phyloP scores from a whole-genome alignment of 1,139 yeast genomes.

The Pneumocystis jirovecii region DNA sequence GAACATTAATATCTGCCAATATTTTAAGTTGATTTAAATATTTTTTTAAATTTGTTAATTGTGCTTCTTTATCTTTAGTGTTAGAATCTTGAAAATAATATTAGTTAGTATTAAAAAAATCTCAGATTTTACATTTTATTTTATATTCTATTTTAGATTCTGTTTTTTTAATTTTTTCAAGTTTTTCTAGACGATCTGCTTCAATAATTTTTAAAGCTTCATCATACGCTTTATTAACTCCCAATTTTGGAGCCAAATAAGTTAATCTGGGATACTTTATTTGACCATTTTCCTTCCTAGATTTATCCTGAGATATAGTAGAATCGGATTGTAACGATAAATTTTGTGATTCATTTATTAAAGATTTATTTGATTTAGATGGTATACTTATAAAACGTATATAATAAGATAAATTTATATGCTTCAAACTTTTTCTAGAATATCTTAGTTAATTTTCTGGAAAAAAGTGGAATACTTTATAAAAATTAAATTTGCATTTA shows the following conservation, averaged over 20 bases:
- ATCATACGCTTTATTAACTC: slow-evolving; percentile 14
- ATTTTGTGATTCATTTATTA: background rate
- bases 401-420: background rate
- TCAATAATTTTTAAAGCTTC: slow-evolving; percentile 14
- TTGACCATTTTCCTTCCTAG: background rate
- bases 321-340: background rate
- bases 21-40: slow-evolving; percentile 9
- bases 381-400: background rate
- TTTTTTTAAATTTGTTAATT: slow-evolving; percentile 5
- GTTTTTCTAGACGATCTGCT: slow-evolving; percentile 11
- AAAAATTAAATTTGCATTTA: background rate
- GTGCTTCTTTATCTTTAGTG: slow-evolving; percentile 6
- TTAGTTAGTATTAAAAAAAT: background rate
- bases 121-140: background rate
- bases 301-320: background rate
- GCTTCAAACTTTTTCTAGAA: background rate
- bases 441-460: background rate
- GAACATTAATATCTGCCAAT: slow-evolving; percentile 15
- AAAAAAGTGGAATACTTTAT: background rate
- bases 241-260: slow-evolving; percentile 11
- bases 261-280: slow-evolving; percentile 6
- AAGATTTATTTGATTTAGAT: background rate
- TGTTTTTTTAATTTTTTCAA: slow-evolving; percentile 6
- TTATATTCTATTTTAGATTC: slow-evolving; percentile 6
- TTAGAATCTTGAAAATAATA: background rate